Evolutionary conservation across 148 eudicot genomes (phyloP), one percentile per base, ranked within the genome.

Genomic region (Vaccinium macrocarpon): DNA sequence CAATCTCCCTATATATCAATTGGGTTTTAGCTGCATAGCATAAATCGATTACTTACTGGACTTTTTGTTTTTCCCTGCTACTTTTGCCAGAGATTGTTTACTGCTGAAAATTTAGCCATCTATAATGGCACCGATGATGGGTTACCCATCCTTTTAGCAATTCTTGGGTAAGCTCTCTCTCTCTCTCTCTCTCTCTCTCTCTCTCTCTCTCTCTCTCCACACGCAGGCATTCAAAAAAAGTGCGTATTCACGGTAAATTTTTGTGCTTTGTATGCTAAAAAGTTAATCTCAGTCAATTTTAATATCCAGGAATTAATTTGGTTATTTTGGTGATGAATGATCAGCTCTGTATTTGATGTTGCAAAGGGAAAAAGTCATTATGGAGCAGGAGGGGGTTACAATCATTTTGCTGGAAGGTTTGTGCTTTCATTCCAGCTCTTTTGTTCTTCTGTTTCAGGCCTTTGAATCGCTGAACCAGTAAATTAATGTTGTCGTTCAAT

Each of bases 281-380:
- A 10, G 46, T 66, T 42, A 21, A 46, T 75, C 2, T 51, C 27
- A 16, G 76, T 46, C 57, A 48, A 35, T 68, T 11, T 14, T 50
- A 29, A 50, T 82, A 53, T 82, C 5, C 16, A 32, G 2, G 59
- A 2, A 35, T 32, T 42, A 56, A 8, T 32, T 68, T 46, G 29
- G 14, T 74, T 62, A 16, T 21, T 79, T 21, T 64, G 75, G 71
- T 42, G 59, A 79, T 53, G 70, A 83, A 76, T 49, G 46, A 77
- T 89, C 93, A 95, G 98, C 82, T 97, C 98, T 46, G 98, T 97
- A 57, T 95, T 91, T 88, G 99, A 97, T 88, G 99, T 97, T 68
- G 92, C 97, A 4, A 92, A 93, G 88, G 99, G 98, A 25, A 95
- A 91, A 79, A 87, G 91, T 74, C 99, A 97, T 85, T 97, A 97